phyloP scores from a whole-genome alignment of 768 basidiomycete genomes.

The Lactarius indigo region DNA sequence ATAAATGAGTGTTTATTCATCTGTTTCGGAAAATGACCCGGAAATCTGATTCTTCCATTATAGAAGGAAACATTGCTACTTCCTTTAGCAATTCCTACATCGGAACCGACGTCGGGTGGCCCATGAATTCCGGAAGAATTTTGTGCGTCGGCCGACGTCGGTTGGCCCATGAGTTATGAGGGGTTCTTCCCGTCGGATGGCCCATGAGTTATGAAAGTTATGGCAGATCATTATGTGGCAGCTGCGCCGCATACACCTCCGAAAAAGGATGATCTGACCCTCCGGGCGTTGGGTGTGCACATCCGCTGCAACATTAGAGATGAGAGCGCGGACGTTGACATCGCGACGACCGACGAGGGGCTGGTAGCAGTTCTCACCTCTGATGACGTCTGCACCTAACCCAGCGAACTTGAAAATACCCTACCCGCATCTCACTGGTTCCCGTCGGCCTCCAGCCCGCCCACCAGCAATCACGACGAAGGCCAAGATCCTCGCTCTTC shows the following conservation, averaged over 20 bases:
- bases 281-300: constrained; percentile 42
- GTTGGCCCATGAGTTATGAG: too few relatives aligned
- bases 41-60: too few relatives aligned
- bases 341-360: constrained; percentile 31
- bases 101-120: too few relatives aligned
- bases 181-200: too few relatives aligned
- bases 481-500: constrained; percentile 8
- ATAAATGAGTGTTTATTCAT: too few relatives aligned
- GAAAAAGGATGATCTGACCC: constrained; percentile 33
- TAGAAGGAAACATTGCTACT: too few relatives aligned
- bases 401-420: neutral
- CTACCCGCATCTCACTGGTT: constrained; percentile 8
- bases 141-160: too few relatives aligned
- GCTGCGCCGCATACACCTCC: constrained; percentile 53
- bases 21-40: too few relatives aligned
- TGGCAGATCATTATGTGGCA: too few relatives aligned
- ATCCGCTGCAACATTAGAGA: constrained; percentile 56
- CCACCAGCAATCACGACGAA: constrained; percentile 7
- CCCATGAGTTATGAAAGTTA: too few relatives aligned
- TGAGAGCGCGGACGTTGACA: constrained; percentile 59
- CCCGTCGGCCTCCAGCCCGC: constrained; percentile 4
- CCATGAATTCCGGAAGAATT: too few relatives aligned
- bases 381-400: neutral
- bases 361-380: neutral
- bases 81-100: too few relatives aligned